Conservation (phyloP, 352 stramenopile genomes). For the Aphanomyces stellatus region DNA sequence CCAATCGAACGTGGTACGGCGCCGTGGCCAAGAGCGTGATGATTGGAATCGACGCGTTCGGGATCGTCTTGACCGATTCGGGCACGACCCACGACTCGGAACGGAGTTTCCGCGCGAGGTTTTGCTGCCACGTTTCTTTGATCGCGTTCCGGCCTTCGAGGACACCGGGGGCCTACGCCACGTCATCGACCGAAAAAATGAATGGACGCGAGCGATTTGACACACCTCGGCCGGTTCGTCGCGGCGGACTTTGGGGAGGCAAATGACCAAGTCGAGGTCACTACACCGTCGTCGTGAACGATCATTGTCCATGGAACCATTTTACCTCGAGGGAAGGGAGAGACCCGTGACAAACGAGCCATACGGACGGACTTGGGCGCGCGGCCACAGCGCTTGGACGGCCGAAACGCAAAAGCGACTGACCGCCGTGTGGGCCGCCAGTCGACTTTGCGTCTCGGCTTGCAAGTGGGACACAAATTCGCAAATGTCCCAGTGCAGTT, state of each 20-base stretch:
- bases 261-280: constrained; percentile 97
- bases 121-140: constrained; percentile 97
- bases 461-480: constrained; percentile 77
- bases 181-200: not conserved
- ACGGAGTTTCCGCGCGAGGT: constrained; percentile 92
- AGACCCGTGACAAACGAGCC: constrained; percentile 94
- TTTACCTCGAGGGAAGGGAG: constrained; percentile 86
- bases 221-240: constrained; percentile 84
- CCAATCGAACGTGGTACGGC: constrained; percentile 79
- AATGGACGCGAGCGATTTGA: not conserved
- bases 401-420: constrained; percentile 69
- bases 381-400: constrained; percentile 88
- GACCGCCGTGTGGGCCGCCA: constrained; percentile 65
- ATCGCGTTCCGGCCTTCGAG: constrained; percentile 97
- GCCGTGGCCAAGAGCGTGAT: constrained; percentile 89
- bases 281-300: constrained; percentile 24
- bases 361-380: constrained; percentile 95
- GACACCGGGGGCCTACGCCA: constrained; percentile 77
- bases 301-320: constrained; percentile 2
- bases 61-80: constrained; percentile 95
- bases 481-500: constrained; percentile 83
- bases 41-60: constrained; percentile 94
- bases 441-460: constrained; percentile 49
- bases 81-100: constrained; percentile 87
- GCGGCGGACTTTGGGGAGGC: constrained; percentile 93